Evolutionary conservation across 768 basidiomycete genomes (phyloP).

Genomic region (Tylopilus rubrobrunneus): DNA sequence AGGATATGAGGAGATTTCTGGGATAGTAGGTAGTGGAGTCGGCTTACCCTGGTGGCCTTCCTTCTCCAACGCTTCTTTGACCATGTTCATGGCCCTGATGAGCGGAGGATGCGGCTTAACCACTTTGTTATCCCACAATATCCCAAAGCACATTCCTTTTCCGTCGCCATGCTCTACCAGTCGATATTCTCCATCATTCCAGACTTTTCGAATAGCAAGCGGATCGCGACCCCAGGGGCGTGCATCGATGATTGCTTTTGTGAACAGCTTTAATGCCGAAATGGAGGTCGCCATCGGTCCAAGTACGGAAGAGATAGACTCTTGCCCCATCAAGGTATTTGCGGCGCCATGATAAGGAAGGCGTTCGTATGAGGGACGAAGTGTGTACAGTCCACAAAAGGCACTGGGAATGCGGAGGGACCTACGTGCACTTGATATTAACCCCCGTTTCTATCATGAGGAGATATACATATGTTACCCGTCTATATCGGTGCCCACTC

Average conservation of each 20-base stretch:
- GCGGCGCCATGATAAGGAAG: slow-evolving; percentile 66
- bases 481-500: slow-evolving; percentile 80
- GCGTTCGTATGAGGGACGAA: slow-evolving; percentile 69
- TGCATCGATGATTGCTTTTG: slow-evolving; percentile 34
- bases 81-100: slow-evolving; percentile 52
- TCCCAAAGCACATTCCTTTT: slow-evolving; percentile 48
- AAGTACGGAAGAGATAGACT: slow-evolving; percentile 68
- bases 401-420: slow-evolving; percentile 72
- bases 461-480: slow-evolving; percentile 41
- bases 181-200: slow-evolving; percentile 57
- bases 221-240: slow-evolving; percentile 70
- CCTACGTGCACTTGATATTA: slow-evolving; percentile 29
- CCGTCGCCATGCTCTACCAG: slow-evolving; percentile 59
- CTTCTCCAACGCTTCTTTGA: slow-evolving; percentile 53
- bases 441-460: no score
- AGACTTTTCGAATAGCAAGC: slow-evolving; percentile 49
- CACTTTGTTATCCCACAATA: slow-evolving; percentile 65
- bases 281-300: slow-evolving; percentile 67
- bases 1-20: slow-evolving; percentile 3
- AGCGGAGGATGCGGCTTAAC: slow-evolving; percentile 65
- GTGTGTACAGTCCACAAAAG: slow-evolving; percentile 68
- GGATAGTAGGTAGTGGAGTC: neutral
- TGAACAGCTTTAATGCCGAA: slow-evolving; percentile 56
- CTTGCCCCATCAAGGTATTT: slow-evolving; percentile 70
- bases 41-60: slow-evolving; percentile 64